Conservation (phyloP, 768 basidiomycete species). For the Terana coerulea region DNA sequence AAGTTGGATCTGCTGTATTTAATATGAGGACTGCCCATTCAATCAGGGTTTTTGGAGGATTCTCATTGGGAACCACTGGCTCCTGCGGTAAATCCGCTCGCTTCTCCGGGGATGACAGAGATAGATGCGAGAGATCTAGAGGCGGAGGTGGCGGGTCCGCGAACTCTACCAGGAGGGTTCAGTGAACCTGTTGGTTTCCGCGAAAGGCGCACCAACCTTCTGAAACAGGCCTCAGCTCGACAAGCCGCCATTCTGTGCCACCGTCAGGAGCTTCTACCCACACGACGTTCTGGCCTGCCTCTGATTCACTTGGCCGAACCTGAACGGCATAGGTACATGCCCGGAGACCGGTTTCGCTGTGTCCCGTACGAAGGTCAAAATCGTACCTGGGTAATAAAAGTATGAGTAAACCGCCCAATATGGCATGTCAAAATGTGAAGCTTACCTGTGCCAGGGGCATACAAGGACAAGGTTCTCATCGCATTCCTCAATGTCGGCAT, state of each 20-base stretch:
- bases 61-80: constrained; percentile 42
- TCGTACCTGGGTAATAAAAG: constrained; percentile 52
- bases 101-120: constrained; percentile 14
- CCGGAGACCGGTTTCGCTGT: constrained; percentile 63
- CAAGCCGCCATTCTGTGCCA: constrained; percentile 55
- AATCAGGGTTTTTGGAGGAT: constrained; percentile 64
- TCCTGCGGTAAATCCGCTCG: constrained; percentile 26
- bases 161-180: constrained; percentile 46
- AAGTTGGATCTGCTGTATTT: constrained; percentile 64
- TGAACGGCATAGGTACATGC: constrained; percentile 67
- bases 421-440: neutral
- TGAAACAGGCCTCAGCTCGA: constrained; percentile 68
- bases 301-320: constrained; percentile 34
- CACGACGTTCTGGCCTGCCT: constrained; percentile 41
- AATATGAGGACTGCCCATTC: constrained; percentile 79
- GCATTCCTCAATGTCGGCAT: constrained; percentile 74
- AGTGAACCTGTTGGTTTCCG: too few relatives aligned
- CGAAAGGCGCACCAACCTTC: constrained; percentile 47
- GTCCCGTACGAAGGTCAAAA: constrained; percentile 66
- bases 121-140: constrained; percentile 21
- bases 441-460: constrained; percentile 73
- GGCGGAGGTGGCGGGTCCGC: constrained; percentile 56
- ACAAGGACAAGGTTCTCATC: constrained; percentile 59
- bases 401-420: neutral
- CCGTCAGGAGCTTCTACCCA: constrained; percentile 57